Evolutionary conservation across 2,329 filamentous ascomycete genomes (phyloP).

Genomic region (Verticillium nubilum): DNA sequence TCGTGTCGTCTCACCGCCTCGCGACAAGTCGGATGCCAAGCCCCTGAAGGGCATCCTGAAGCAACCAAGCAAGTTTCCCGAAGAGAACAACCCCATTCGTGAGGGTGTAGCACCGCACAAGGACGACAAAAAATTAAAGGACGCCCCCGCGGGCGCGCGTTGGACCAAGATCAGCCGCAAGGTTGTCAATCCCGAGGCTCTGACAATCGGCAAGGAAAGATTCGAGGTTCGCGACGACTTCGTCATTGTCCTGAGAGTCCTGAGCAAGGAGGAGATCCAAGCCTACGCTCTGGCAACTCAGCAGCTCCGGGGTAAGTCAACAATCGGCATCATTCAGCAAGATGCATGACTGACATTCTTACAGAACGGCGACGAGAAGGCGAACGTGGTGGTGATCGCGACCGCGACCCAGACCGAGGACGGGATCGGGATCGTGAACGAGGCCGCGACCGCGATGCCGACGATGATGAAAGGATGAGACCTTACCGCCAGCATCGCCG

Average conservation of each 20-base stretch:
- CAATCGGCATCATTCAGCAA: not conserved
- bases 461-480: slow-evolving; percentile 17
- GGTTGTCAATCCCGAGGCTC: slow-evolving; percentile 82
- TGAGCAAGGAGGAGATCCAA: slow-evolving; percentile 86
- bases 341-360: not conserved
- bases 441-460: slow-evolving; percentile 20
- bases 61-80: slow-evolving; percentile 79
- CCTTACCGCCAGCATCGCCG: slow-evolving; percentile 16
- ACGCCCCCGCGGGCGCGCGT: slow-evolving; percentile 71
- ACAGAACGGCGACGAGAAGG: slow-evolving; percentile 24
- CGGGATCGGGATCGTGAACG: slow-evolving; percentile 15
- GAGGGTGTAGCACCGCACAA: slow-evolving; percentile 94
- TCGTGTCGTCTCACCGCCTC: slow-evolving; percentile 68
- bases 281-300: slow-evolving; percentile 77
- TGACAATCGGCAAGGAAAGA: slow-evolving; percentile 81
- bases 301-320: slow-evolving; percentile 65
- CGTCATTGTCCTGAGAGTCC: slow-evolving; percentile 84
- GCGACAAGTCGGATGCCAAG: slow-evolving; percentile 58
- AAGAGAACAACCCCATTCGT: slow-evolving; percentile 74
- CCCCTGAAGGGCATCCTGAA: slow-evolving; percentile 82
- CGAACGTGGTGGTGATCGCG: slow-evolving; percentile 18
- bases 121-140: slow-evolving; percentile 66
- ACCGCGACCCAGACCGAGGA: slow-evolving; percentile 27
- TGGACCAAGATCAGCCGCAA: slow-evolving; percentile 92
- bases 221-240: slow-evolving; percentile 91